Evolutionary conservation across 106 monocot genomes (phyloP), one percentile per base, ranked within the genome.

Genomic region (Hemerocallis citrina): DNA sequence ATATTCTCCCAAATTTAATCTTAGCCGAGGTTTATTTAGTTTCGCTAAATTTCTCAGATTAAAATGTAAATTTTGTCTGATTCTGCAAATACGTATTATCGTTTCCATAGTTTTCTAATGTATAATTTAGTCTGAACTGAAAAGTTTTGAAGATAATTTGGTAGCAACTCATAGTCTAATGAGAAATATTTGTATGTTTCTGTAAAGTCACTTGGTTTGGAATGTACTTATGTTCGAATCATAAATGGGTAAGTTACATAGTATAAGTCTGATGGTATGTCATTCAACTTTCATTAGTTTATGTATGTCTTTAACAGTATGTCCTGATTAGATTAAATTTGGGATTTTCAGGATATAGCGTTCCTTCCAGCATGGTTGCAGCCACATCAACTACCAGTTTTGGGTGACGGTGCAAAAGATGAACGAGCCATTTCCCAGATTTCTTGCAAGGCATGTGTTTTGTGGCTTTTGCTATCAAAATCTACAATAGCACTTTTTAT

Each of bases 341-440:
- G 31, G 36, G 20, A n/a, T 57, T n/a, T n/a, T n/a, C 62, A 62
- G 71, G 71, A 71, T 8, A 19, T 40, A 34, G 62, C 41, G 30
- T 71, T 62, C 62, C 62, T 62, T 17, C 71, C 71, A 43, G 27
- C 41, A 34, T 71, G 71, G 71, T 63, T 71, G 15, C 71, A 71
- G 63, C 71, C 71, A 6, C 40, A 63, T 14, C 71, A 63, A 16
- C 14, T 52, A 13, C 61, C 69, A 30, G 15, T 5, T 61, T 21
- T 30, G 35, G 50, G 20, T 30, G 60, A 52, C 17, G 15, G 9
- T 12, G 23, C 14, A 6, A 27, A 48, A 19, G 57, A 21, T 15
- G 59, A 30, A 13, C 49, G 51, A 4, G 17, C 34, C 29, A 5
- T 21, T 34, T 61, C 47, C 16, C 47, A 10, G 29, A n/a, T 17